Percentiles rank a stretch among this genome's conserved stretches.
Conservation (phyloP, 441 rosid genomes). For the Capsella rubella region DNA sequence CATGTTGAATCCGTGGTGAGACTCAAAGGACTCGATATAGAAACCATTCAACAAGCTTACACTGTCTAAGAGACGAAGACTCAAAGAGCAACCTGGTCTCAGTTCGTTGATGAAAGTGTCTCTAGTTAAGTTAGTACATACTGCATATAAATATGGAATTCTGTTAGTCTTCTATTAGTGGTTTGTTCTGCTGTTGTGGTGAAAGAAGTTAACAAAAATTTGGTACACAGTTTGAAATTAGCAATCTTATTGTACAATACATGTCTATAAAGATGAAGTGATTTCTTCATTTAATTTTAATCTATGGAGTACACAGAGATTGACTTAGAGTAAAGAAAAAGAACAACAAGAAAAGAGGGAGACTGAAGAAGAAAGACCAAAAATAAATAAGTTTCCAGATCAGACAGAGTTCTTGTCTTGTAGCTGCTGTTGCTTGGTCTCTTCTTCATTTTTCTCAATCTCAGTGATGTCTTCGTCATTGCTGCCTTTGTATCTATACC, state of each 20-base stretch:
- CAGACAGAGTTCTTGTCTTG: slow-evolving; percentile 41
- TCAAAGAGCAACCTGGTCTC: slow-evolving; percentile 24
- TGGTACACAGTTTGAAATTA: slow-evolving; percentile 17
- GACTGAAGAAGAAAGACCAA: slow-evolving; percentile 11
- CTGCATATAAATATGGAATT: slow-evolving; percentile 33
- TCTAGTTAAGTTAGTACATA: slow-evolving; percentile 19
- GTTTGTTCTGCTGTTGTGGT: slow-evolving; percentile 16
- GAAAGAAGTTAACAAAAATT: background rate
- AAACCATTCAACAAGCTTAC: slow-evolving; percentile 95
- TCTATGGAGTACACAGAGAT: slow-evolving; percentile 5
- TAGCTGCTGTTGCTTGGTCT: slow-evolving; percentile 25
- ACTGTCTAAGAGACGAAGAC: slow-evolving; percentile 62
- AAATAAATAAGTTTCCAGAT: slow-evolving; percentile 29
- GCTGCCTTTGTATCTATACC: slow-evolving; percentile 72
- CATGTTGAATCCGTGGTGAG: slow-evolving; percentile 96
- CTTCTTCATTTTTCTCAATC: slow-evolving; percentile 45
- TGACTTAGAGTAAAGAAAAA: background rate
- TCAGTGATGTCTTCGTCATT: slow-evolving; percentile 29
- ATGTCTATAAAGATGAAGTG: background rate
- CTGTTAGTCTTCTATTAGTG: slow-evolving; percentile 17
- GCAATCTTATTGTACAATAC: slow-evolving; percentile 22
- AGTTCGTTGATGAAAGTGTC: background rate
- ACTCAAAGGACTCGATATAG: slow-evolving; percentile 87
- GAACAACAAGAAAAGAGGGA: slow-evolving; percentile 11
- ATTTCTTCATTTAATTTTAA: slow-evolving; percentile 18